These are phyloP conservation scores for Metschnikowia lochheadii DNA, from an alignment of 805 yeast species.

Conservation along the genomic window DNA sequence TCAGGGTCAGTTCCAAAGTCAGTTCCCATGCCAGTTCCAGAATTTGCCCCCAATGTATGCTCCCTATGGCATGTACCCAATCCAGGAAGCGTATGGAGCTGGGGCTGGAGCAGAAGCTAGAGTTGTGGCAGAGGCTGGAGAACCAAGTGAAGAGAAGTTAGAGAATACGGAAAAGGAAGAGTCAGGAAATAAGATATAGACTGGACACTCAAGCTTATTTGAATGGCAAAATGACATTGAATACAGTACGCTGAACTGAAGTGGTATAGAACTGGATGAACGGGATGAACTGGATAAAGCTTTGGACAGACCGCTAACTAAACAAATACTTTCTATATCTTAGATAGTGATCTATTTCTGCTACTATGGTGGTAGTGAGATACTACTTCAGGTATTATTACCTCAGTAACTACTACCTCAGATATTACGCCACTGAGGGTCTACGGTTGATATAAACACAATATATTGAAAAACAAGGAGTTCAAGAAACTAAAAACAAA, in stretches of 20 bases:
- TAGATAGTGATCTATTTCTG: no score
- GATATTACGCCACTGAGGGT: background rate
- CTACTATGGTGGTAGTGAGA: no score
- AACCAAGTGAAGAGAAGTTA: background rate
- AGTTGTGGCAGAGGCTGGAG: background rate
- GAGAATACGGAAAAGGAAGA: background rate
- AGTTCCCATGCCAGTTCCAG: background rate
- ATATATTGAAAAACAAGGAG: background rate
- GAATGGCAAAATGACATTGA: no score
- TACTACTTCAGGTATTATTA: no score
- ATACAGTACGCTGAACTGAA: no score
- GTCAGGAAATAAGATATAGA: background rate
- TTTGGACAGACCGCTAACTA: background rate
- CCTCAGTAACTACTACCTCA: no score
- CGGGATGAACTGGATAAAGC: background rate
- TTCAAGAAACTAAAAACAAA: background rate
- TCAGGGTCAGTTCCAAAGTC: background rate
- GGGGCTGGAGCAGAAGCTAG: no score
- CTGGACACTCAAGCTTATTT: no score
- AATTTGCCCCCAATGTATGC: background rate
- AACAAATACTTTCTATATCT: no score
- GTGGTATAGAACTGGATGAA: no score
- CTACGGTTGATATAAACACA: background rate
- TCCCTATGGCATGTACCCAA: slow-evolving; percentile 2
- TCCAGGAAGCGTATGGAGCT: background rate